Evolutionary conservation across 1,139 yeast genomes (phyloP).

Genomic region (Meyerozyma sp.): DNA sequence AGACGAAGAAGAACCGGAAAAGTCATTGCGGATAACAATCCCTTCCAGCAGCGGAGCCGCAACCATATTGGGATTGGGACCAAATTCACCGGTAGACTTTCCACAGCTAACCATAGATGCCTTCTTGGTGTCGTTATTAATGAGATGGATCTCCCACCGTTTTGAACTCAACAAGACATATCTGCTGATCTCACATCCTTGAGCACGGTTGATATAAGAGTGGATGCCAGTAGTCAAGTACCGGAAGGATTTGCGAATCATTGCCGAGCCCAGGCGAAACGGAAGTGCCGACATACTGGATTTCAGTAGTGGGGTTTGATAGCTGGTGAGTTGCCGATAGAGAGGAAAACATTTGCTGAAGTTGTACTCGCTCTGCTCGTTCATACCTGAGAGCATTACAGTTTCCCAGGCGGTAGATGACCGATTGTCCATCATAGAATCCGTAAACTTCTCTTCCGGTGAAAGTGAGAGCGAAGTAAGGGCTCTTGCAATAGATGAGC

Average conservation of each 20-base stretch:
- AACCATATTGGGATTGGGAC: conserved; percentile 34
- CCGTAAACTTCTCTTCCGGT: conserved; percentile 3
- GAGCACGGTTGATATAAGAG: conserved; percentile 22
- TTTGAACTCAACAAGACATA: conserved; percentile 63
- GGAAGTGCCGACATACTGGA: conserved; percentile 23
- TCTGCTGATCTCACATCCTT: conserved; percentile 47
- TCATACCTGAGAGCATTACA: conserved; percentile 19
- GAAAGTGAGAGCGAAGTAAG: conserved; percentile 4
- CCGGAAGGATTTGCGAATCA: conserved; percentile 36
- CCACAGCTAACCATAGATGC: conserved; percentile 69
- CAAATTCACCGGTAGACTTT: conserved; percentile 61
- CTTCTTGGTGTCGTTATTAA: conserved; percentile 36
- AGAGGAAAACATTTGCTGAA: conserved; percentile 81
- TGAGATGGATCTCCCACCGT: conserved; percentile 67
- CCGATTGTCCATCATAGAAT: neutral
- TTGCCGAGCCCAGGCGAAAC: conserved; percentile 32
- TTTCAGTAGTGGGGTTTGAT: conserved; percentile 56
- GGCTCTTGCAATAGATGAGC: neutral
- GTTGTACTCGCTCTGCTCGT: conserved; percentile 52
- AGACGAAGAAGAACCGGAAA: conserved; percentile 17
- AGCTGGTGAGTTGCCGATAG: conserved; percentile 62
- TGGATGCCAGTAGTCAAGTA: conserved; percentile 62
- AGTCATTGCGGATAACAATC: conserved; percentile 29
- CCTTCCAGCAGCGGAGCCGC: conserved; percentile 15
- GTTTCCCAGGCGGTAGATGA: conserved; percentile 15